A percentile compares a stretch with the other conserved stretches of the same genome.
Evolutionary conservation across 495 filamentous ascomycete genomes (phyloP).

Genomic region (Margaritispora aquatica): DNA sequence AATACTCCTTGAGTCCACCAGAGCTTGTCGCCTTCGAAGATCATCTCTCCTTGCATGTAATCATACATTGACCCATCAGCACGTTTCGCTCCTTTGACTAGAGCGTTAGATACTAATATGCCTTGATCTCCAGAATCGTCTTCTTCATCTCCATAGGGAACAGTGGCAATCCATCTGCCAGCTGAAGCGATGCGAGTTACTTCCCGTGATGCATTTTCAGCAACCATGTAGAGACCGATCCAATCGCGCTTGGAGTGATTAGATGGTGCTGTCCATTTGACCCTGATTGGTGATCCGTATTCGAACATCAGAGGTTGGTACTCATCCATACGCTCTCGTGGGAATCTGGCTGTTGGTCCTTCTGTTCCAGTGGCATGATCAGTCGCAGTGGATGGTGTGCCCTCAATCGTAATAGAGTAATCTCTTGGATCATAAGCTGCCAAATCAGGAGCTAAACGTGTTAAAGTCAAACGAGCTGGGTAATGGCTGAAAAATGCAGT

Average conservation of each 20-base stretch:
- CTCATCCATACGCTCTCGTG: slow-evolving; percentile 40
- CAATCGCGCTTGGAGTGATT: slow-evolving; percentile 93
- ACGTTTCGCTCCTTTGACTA: slow-evolving; percentile 35
- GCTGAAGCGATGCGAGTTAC: slow-evolving; percentile 77
- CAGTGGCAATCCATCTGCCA: slow-evolving; percentile 84
- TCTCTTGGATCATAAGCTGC: slow-evolving; percentile 78
- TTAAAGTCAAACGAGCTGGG: slow-evolving; percentile 82
- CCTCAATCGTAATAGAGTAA: slow-evolving; percentile 72
- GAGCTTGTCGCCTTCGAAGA: slow-evolving; percentile 87
- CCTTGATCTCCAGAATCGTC: slow-evolving; percentile 70
- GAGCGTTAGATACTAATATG: slow-evolving; percentile 62
- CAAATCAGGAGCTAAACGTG: slow-evolving; percentile 71
- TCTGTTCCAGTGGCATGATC: slow-evolving; percentile 31
- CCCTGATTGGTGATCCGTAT: slow-evolving; percentile 86
- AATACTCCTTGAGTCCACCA: slow-evolving; percentile 96
- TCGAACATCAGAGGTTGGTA: slow-evolving; percentile 73
- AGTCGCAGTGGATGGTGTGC: slow-evolving; percentile 47
- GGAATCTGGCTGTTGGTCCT: slow-evolving; percentile 27
- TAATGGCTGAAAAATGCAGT: slow-evolving; percentile 83
- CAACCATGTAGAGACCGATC: slow-evolving; percentile 91
- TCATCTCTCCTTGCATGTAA: slow-evolving; percentile 67
- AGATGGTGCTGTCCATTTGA: slow-evolving; percentile 86
- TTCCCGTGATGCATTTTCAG: slow-evolving; percentile 83
- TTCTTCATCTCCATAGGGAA: slow-evolving; percentile 69
- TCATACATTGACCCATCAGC: slow-evolving; percentile 44